Evolutionary conservation across 2,329 filamentous ascomycete species (phyloP).

Genomic region (Cladosporium sp.): DNA sequence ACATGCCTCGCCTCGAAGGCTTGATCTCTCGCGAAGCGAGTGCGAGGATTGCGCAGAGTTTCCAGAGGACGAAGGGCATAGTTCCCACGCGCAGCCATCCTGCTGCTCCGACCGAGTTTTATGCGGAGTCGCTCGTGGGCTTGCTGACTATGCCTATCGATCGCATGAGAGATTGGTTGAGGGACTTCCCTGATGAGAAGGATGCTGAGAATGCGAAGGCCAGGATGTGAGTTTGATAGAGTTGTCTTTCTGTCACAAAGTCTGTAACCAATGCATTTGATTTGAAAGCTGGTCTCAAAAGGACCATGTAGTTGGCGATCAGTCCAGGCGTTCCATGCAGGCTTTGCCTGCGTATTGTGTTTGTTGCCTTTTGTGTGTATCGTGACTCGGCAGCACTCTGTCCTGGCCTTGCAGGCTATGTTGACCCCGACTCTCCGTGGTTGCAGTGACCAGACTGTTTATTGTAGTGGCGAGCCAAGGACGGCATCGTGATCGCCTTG

Average conservation of each 20-base stretch:
- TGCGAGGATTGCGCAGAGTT: conserved; percentile 16
- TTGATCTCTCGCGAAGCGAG: conserved; percentile 17
- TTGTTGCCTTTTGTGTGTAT: too few species aligned
- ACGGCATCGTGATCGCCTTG: not conserved
- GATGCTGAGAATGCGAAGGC: conserved; percentile 2
- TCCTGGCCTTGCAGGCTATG: too few species aligned
- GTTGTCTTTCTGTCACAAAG: not conserved
- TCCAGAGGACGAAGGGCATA: conserved; percentile 21
- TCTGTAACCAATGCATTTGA: not conserved
- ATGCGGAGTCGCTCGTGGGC: conserved; percentile 17
- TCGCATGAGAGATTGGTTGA: conserved; percentile 20
- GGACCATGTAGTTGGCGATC: too few species aligned
- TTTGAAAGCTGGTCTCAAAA: too few species aligned
- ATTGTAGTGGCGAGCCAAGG: not conserved
- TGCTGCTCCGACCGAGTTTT: conserved; percentile 13
- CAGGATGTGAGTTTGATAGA: not conserved
- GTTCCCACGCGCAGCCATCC: conserved; percentile 19
- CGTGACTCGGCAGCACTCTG: too few species aligned
- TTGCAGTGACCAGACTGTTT: not conserved
- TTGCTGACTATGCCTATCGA: conserved; percentile 23
- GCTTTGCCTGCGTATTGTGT: too few species aligned
- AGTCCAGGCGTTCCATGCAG: too few species aligned
- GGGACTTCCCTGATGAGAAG: conserved; percentile 16
- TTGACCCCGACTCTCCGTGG: too few species aligned
- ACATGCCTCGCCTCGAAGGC: conserved; percentile 21